Conservation (phyloP, 176 grass and related monocot species). For the Cocos nucifera region DNA sequence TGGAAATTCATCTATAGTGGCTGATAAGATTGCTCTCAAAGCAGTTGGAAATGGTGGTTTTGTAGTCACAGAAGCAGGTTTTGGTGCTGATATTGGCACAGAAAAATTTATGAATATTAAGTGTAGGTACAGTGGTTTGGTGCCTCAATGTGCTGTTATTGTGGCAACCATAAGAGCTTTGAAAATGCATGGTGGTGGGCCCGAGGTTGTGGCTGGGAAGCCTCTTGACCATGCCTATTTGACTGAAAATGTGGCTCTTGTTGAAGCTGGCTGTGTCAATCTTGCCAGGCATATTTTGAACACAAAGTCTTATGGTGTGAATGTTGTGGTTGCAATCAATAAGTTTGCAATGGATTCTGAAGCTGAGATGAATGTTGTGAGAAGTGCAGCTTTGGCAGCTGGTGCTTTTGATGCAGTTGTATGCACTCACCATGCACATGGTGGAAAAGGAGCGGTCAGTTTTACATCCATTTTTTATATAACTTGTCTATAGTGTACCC, state of each 20-base stretch:
- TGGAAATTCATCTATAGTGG: constrained; percentile 95
- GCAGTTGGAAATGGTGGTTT: constrained; percentile 85
- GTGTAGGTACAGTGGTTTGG: constrained; percentile 86
- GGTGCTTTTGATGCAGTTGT: constrained; percentile 85
- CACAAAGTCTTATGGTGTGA: constrained; percentile 70
- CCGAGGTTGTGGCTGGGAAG: constrained; percentile 86
- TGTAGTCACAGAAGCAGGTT: constrained; percentile 97
- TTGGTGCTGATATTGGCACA: constrained; percentile 95
- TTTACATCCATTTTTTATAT: not conserved
- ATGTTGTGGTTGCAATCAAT: constrained; percentile 87
- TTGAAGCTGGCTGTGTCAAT: constrained; percentile 91
- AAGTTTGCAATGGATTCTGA: constrained; percentile 92
- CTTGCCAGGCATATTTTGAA: constrained; percentile 76
- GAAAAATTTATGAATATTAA: constrained; percentile 99
- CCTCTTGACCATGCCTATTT: constrained; percentile 82
- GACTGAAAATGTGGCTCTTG: constrained; percentile 73
- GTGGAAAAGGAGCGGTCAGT: constrained; percentile 95
- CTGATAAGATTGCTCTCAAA: constrained; percentile 97
- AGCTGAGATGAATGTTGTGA: constrained; percentile 65
- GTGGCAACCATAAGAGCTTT: constrained; percentile 92
- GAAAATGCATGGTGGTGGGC: constrained; percentile 96
- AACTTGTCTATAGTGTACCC: no score
- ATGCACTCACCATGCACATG: constrained; percentile 91
- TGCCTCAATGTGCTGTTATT: constrained; percentile 91
- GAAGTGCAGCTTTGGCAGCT: constrained; percentile 55